A percentile compares a stretch with the other conserved stretches of the same genome.
phyloP scores from a whole-genome alignment of 495 filamentous ascomycete species.

The Letharia columbiana region DNA sequence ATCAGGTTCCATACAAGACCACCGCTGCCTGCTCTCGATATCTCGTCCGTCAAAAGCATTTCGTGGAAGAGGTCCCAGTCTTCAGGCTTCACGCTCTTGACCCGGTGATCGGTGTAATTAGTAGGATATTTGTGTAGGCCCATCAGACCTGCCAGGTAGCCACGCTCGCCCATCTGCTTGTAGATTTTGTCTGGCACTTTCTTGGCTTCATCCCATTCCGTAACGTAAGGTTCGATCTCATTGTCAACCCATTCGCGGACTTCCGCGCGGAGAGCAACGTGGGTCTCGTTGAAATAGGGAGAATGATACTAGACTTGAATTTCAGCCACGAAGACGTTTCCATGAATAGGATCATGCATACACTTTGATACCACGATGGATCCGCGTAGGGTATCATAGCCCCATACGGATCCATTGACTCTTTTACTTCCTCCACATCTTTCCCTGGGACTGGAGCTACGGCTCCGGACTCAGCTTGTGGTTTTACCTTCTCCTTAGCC shows the following conservation, averaged over 20 bases:
- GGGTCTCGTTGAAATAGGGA: constrained; percentile 88
- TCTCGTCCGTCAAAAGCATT: constrained; percentile 85
- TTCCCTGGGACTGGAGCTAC: constrained; percentile 39
- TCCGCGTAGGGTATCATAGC: constrained; percentile 85
- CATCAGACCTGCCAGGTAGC: constrained; percentile 84
- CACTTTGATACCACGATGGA: constrained; percentile 92
- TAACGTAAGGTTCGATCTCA: constrained; percentile 84
- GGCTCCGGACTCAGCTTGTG: constrained; percentile 38
- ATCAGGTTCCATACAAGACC: constrained; percentile 98
- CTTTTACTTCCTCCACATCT: constrained; percentile 44
- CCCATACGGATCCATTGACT: constrained; percentile 76
- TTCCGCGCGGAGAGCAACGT: constrained; percentile 82
- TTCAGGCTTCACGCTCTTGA: constrained; percentile 72
- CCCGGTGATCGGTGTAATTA: constrained; percentile 57
- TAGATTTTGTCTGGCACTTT: constrained; percentile 81
- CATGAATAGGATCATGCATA: constrained; percentile 39
- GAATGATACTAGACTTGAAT: constrained; percentile 66
- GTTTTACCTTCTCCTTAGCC: constrained; percentile 36
- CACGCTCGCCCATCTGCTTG: constrained; percentile 87
- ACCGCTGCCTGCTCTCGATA: constrained; percentile 78
- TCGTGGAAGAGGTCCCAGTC: constrained; percentile 99
- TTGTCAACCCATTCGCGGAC: constrained; percentile 84
- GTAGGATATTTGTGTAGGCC: constrained; percentile 68
- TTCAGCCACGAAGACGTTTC: constrained; percentile 16
- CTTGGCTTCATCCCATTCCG: constrained; percentile 94